Conservation (phyloP, 805 yeast genomes). For the Kodamaea kakaduensis region DNA sequence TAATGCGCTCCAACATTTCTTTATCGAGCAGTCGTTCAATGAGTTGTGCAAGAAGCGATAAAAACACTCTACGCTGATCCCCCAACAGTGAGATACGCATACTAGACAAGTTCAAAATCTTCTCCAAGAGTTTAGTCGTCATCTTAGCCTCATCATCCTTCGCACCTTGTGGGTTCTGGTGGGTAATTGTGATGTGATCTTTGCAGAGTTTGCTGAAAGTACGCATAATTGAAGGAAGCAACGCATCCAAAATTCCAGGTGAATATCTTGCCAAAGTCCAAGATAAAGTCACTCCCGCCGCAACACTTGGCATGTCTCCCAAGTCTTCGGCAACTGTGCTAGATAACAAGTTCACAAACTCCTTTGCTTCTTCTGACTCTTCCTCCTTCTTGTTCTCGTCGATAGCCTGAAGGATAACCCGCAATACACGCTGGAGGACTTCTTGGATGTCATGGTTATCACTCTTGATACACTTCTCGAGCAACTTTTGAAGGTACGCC, state of each 20-base stretch:
- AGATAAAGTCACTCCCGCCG: slow-evolving; percentile 79
- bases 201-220: slow-evolving; percentile 86
- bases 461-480: slow-evolving; percentile 77
- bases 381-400: slow-evolving; percentile 40
- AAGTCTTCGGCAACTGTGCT: slow-evolving; percentile 78
- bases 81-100: slow-evolving; percentile 82
- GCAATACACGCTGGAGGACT: slow-evolving; percentile 69
- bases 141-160: slow-evolving; percentile 62
- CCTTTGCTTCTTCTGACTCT: slow-evolving; percentile 53
- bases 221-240: slow-evolving; percentile 74
- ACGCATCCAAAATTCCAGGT: slow-evolving; percentile 70
- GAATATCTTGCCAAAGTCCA: slow-evolving; percentile 77
- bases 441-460: slow-evolving; percentile 86
- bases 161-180: slow-evolving; percentile 39
- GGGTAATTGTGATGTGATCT: slow-evolving; percentile 72
- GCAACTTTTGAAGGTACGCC: slow-evolving; percentile 60
- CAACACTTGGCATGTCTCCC: slow-evolving; percentile 66
- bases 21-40: slow-evolving; percentile 85
- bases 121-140: slow-evolving; percentile 72
- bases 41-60: slow-evolving; percentile 81
- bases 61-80: slow-evolving; percentile 86
- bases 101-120: slow-evolving; percentile 71
- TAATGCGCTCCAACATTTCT: slow-evolving; percentile 66
- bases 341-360: slow-evolving; percentile 57
- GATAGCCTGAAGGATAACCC: slow-evolving; percentile 65